phyloP scores from a whole-genome alignment of 495 filamentous ascomycete genomes.

The Halenospora varia region DNA sequence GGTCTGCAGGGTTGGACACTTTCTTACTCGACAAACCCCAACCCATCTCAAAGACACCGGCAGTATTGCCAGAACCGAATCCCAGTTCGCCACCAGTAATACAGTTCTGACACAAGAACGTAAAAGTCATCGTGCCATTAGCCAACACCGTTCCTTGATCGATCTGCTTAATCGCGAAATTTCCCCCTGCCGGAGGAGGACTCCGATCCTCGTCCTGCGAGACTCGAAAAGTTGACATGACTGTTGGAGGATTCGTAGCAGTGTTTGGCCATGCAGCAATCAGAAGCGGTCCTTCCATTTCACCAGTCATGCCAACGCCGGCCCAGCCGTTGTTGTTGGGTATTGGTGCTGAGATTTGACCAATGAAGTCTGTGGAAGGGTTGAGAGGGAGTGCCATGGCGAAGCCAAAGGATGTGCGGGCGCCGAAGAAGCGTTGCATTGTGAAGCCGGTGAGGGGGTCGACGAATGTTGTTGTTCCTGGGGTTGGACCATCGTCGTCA shows the following conservation, averaged over 20 bases:
- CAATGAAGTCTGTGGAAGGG: slow-evolving; percentile 24
- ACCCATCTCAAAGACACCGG: not conserved
- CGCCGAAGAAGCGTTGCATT: slow-evolving; percentile 30
- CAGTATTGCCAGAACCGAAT: not conserved
- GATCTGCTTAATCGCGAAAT: not conserved
- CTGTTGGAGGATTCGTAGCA: not conserved
- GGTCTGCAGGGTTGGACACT: slow-evolving; percentile 8
- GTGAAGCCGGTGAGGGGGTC: slow-evolving; percentile 25
- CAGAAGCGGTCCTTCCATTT: not conserved
- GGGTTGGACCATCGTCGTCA: not conserved
- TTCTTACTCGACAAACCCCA: not conserved
- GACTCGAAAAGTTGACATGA: not conserved
- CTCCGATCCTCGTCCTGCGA: not conserved
- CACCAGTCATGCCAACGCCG: not conserved
- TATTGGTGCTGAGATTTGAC: slow-evolving; percentile 25
- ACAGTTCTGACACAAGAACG: not conserved
- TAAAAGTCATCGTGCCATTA: not conserved
- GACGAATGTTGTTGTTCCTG: slow-evolving; percentile 14
- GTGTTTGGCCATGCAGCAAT: not conserved
- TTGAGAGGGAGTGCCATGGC: slow-evolving; percentile 24
- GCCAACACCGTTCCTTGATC: not conserved
- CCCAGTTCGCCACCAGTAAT: not conserved
- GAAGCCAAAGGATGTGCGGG: slow-evolving; percentile 21
- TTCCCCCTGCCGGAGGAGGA: not conserved
- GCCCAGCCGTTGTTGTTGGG: not conserved